phyloP scores from a whole-genome alignment of 768 basidiomycete genomes.

The Russula griseocarnosa region DNA sequence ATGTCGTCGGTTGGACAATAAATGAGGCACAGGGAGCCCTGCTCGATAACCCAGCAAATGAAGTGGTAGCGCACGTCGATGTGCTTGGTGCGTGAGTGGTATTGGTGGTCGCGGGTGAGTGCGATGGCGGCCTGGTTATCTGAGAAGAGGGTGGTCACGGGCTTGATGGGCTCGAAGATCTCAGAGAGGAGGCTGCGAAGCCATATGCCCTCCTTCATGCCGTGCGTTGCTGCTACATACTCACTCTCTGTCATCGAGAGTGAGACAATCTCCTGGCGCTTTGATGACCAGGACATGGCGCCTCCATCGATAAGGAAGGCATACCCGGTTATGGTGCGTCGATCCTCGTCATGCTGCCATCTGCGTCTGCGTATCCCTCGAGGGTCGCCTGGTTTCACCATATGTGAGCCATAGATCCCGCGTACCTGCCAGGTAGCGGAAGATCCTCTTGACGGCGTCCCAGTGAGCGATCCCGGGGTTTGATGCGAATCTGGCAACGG shows the following conservation, averaged over 20 bases:
- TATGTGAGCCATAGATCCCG: slow-evolving; percentile 10
- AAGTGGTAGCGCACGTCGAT: neutral
- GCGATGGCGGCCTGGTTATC: neutral
- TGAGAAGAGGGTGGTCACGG: neutral
- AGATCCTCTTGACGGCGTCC: neutral
- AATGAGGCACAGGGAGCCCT: neutral
- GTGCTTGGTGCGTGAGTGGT: neutral
- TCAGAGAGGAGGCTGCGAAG: neutral
- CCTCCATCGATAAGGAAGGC: slow-evolving; percentile 6
- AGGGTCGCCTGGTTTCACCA: slow-evolving; percentile 11
- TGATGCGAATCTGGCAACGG: neutral
- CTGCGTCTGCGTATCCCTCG: slow-evolving; percentile 31
- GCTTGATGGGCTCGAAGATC: too few species aligned
- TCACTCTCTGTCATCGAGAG: slow-evolving; percentile 43
- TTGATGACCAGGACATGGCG: slow-evolving; percentile 39
- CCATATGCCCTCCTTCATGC: neutral
- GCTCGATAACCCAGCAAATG: neutral
- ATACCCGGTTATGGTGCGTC: slow-evolving; percentile 29
- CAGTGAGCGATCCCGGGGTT: neutral
- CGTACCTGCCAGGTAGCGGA: neutral
- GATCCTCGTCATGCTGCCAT: slow-evolving; percentile 31
- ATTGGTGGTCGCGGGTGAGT: neutral
- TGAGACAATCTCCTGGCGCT: slow-evolving; percentile 34
- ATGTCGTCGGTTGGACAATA: slow-evolving; percentile 16
- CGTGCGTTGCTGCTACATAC: slow-evolving; percentile 36